Conservation (phyloP, 805 yeast species). For the Cyberlindnera maritima region DNA sequence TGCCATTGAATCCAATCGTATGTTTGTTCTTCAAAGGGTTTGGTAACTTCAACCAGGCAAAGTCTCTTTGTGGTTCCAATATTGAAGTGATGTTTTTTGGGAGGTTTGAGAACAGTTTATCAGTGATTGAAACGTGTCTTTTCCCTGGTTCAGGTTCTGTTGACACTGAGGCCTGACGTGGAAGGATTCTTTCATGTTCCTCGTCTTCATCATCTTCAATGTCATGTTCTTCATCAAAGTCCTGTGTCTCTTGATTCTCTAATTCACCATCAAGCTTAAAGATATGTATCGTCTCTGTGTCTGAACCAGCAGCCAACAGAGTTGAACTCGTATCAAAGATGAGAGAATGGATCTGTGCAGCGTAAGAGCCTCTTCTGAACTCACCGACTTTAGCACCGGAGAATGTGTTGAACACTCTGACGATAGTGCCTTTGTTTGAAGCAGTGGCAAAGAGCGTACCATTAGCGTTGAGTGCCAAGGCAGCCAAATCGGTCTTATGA, state of each 20-base stretch:
- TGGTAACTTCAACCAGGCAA: conserved; percentile 51
- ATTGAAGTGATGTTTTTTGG: conserved; percentile 43
- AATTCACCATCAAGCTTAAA: conserved; percentile 44
- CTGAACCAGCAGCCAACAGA: conserved; percentile 54
- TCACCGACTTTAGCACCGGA: conserved; percentile 57
- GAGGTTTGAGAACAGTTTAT: conserved; percentile 25
- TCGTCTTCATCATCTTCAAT: conserved; percentile 13
- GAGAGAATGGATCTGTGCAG: conserved; percentile 51
- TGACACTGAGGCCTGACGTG: conserved; percentile 1
- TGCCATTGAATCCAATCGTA: conserved; percentile 21
- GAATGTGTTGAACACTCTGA: conserved; percentile 72
- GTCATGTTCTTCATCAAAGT: neutral
- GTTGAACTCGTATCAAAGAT: conserved; percentile 49
- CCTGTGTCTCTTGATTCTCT: too few relatives aligned
- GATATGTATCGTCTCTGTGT: conserved; percentile 65
- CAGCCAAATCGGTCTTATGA: conserved; percentile 74
- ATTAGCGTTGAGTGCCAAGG: conserved; percentile 64
- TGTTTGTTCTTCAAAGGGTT: conserved; percentile 12
- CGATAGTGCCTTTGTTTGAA: conserved; percentile 84
- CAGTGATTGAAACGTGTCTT: conserved; percentile 25
- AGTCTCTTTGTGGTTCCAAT: conserved; percentile 63
- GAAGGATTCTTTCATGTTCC: conserved; percentile 16
- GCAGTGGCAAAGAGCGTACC: conserved; percentile 87
- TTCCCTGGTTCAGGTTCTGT: neutral
- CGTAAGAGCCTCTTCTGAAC: conserved; percentile 77